Conservation (phyloP, 2,329 filamentous ascomycete species). For the Amauroascus niger region DNA sequence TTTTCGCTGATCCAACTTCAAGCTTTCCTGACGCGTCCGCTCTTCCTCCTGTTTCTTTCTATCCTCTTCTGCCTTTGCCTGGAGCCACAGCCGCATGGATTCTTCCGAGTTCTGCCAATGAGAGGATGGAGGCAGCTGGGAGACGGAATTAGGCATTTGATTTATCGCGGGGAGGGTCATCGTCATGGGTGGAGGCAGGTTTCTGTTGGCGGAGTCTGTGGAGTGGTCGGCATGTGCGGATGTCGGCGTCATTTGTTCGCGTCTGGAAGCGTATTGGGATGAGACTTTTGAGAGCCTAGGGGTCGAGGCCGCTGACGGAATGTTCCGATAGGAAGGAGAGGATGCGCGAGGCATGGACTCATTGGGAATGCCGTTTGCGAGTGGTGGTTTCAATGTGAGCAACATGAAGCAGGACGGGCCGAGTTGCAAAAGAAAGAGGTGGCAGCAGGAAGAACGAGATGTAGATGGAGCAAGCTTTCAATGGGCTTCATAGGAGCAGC, state of each 20-base stretch:
- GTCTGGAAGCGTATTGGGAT: constrained; percentile 2
- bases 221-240: constrained; percentile 22
- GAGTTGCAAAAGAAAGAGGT: neutral
- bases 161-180: constrained; percentile 47
- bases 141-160: constrained; percentile 37
- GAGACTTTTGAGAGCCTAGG: constrained; percentile 18
- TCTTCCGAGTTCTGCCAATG: constrained; percentile 61
- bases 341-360: constrained; percentile 37
- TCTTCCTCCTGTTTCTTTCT: constrained; percentile 63
- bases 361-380: constrained; percentile 42
- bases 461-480: neutral
- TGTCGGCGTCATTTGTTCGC: constrained; percentile 1
- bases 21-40: constrained; percentile 51
- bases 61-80: constrained; percentile 64
- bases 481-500: neutral
- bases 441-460: neutral
- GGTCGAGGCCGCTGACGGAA: constrained; percentile 25
- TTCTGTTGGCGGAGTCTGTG: constrained; percentile 21
- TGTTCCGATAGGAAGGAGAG: constrained; percentile 29
- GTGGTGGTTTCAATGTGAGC: constrained; percentile 43
- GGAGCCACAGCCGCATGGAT: constrained; percentile 60
- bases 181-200: constrained; percentile 58
- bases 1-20: constrained; percentile 61
- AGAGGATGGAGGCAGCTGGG: constrained; percentile 45
- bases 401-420: constrained; percentile 32